A percentile compares a stretch with the other conserved stretches of the same genome.
Conservation (phyloP, 2,329 filamentous ascomycete genomes). For the Paracorniculantispora psalliotae region DNA sequence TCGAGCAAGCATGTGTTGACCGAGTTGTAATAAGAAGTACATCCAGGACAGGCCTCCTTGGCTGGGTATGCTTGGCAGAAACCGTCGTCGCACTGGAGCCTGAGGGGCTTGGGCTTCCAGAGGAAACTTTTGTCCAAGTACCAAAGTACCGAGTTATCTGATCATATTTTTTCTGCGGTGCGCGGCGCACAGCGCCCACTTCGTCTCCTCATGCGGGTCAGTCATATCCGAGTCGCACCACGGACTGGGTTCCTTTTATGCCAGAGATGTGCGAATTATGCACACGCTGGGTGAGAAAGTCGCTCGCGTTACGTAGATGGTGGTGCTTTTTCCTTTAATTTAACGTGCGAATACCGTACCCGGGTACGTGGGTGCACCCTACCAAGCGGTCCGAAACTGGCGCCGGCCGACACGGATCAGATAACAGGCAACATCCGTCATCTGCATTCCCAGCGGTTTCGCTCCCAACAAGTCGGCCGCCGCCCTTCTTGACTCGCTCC, state of each 20-base stretch:
- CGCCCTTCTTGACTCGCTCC: not conserved
- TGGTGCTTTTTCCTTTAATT: not conserved
- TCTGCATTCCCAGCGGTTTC: not conserved
- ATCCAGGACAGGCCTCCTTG: not conserved
- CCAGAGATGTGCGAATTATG: not conserved
- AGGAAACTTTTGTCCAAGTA: not conserved
- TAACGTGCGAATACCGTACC: not conserved
- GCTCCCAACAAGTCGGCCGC: not conserved
- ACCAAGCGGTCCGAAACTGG: not conserved
- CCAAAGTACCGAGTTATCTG: constrained; percentile 9
- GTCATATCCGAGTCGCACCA: not conserved
- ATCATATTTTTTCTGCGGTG: not conserved
- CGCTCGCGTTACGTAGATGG: not conserved
- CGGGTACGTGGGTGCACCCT: not conserved
- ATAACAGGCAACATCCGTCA: constrained; percentile 4
- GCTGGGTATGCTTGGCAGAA: constrained; percentile 1
- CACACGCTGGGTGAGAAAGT: not conserved
- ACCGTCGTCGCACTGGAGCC: not conserved
- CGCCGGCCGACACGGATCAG: constrained; percentile 12
- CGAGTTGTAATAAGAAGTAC: not conserved
- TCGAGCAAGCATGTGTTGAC: not conserved
- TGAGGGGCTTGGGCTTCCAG: no score
- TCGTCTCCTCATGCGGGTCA: not conserved
- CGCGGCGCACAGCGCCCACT: not conserved
- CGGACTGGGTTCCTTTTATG: not conserved